A percentile compares a stretch with the other conserved stretches of the same genome.
phyloP scores from a whole-genome alignment of 129 eudicot genomes.

The Arctium minus region DNA sequence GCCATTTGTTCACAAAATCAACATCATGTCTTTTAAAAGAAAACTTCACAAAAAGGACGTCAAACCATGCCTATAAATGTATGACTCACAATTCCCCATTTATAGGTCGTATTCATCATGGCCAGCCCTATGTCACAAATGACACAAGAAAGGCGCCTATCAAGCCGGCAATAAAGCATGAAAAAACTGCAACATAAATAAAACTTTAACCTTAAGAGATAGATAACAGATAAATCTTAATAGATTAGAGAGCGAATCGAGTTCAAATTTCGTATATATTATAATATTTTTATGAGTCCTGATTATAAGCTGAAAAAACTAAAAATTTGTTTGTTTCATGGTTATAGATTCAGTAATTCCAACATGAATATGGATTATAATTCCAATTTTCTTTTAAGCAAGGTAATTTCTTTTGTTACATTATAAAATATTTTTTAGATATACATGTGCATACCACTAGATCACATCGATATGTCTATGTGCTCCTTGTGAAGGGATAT shows the following conservation, averaged over 20 bases:
- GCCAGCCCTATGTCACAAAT: background rate
- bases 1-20: background rate
- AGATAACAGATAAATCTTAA: background rate
- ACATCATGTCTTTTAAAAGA: conserved; percentile 25
- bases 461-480: background rate
- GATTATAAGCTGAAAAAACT: background rate
- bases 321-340: background rate
- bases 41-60: conserved; percentile 1
- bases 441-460: background rate
- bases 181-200: background rate
- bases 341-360: background rate
- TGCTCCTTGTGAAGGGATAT: background rate
- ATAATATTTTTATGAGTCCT: background rate
- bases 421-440: too few species aligned
- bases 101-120: background rate
- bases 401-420: background rate
- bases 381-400: background rate
- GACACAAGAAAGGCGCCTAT: conserved; percentile 15
- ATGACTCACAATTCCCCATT: background rate
- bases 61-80: background rate
- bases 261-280: background rate
- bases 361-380: background rate
- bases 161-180: background rate
- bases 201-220: too few species aligned
- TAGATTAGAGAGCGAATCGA: background rate